Base-by-base conservation (phyloP, 2,329 filamentous ascomycete species). In the Coniochaeta hoffmannii region DNA sequence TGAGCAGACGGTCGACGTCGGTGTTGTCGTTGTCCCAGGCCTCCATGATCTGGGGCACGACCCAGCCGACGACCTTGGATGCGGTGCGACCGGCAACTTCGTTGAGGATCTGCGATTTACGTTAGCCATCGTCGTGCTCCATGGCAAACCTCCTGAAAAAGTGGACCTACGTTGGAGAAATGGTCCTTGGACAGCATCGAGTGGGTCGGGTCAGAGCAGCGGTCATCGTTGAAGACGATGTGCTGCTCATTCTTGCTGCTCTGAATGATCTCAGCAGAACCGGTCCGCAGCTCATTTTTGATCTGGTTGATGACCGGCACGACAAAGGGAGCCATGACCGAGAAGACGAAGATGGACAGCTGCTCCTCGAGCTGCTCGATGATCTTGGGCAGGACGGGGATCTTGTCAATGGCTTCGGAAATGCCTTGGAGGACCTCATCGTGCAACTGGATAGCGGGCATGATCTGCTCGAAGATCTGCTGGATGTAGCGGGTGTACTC, bases 101-200 rank as follows among this genome's bases (percentile, higher is more conserved):
- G 68, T 97, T 97, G 57, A 97, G 80, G 31, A 92, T 62, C 55
- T 64, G 53, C 49, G 22, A 4, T 2, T 15, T 17, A 24, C 36
- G 44, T 61, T 35, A 59, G 55, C n/a, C n/a, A n/a, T n/a, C n/a
- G n/a, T n/a, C n/a, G n/a, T n/a, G n/a, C n/a, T n/a, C n/a, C n/a
- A n/a, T n/a, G n/a, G n/a, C n/a, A n/a, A n/a, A n/a, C n/a, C n/a
- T 19, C n/a, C 17, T 22, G 36, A 4, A 11, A 22, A 11, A n/a
- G n/a, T n/a, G n/a, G n/a, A 63, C 77, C 71, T 69, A 87, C 77
- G 66, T 95, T 95, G 60, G 87, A 89, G 70, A 97, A 97, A 72
- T 97, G 92, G 65, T 97, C 92, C 75, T 97, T 97, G 57, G 90
- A 91, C 53, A 97, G 76, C 92, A 96, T 96, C 19, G 90, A 95